Base-by-base conservation (phyloP, 73 alveolate species). In the Paramecium primaurelia region DNA sequence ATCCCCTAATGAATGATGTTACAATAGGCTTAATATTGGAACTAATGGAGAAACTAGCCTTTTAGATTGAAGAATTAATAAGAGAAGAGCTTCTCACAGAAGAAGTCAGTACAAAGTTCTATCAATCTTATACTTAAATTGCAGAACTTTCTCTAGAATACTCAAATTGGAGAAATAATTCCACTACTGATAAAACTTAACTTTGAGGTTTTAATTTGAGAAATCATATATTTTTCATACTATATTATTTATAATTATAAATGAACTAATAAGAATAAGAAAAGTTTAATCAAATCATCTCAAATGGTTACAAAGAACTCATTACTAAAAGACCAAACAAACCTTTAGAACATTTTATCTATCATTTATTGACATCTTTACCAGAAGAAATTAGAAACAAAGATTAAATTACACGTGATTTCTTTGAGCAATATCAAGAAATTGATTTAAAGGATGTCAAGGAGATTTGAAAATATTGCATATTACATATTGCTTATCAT, bases 321-420 rank as follows among this genome's bases (percentile, higher is more conserved):
- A 89, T 89, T 34, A 89, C 73, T 16, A 71, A 59, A 58, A 69
- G 94, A 47, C 94, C 94, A 71, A 68, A 28, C 36, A 89, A 89
- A 59, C 94, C 94, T 37, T 73, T 89, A 40, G 94, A 89, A n/a
- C 94, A 89, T 47, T 89, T 89, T 89, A 89, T 89, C 28, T 89
- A 71, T 89, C 16, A 89, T 51, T 59, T 89, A 25, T 73, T 89
- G 36, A 42, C 92, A n/a, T 40, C 90, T 18, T 59, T 89, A 2
- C 94, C 94, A 8, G 84, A 71, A 47, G 94, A 89, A 64, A 25
- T 47, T n/a, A 69, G 94, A 71, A 71, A 89, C 58, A 89, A 89
- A 49, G 92, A 89, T 20, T 20, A 71, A 26, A 49, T 71, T 2
- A 64, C 75, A 1, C 47, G 84, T 71, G 77, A 71, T 9, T 89